Evolutionary conservation across 208 protist species (phyloP), one percentile per base, ranked within the genome.

Genomic region (Leishmania guyanensis): DNA sequence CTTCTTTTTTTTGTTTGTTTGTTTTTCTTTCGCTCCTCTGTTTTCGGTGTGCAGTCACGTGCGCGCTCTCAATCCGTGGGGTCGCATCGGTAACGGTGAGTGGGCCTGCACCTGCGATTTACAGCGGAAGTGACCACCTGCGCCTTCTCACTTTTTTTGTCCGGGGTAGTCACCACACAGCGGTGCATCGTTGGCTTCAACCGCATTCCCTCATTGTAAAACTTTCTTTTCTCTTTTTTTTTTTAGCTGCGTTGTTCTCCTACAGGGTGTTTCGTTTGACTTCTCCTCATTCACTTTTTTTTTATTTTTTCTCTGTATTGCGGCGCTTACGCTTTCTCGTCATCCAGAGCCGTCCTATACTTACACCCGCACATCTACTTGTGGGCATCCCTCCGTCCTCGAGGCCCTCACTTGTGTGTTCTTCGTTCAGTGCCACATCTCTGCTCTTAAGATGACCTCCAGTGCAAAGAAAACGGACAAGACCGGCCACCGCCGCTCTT

Each of bases 401-500:
- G 43, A 54, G 26, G 29, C 1, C 69, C 46, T 33, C 69, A 36
- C 46, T 8, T 20, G 43, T 54, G 46, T 29, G 26, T 51, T 9
- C 22, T 50, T n/a, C 39, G 20, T 50, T 29, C 9, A 50, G 46
- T 16, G 66, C 9, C 5, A 50, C 39, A 43, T 12, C 66, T 48
- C 29, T 16, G n/a, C 9, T 14, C 17, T 43, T 39, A 26, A n/a
- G 39, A 82, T 85, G 78, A 43, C 74, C 22, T 86, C 78, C 54
- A 46, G 56, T 3, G 51, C 29, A 2, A 82, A 85, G 33, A 66
- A 79, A n/a, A 75, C 65, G 39, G 75, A 80, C 43, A 82, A 77
- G 74, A 5, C 77, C 36, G 54, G 77, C 53, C 82, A 82, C 77
- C 82, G 73, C 65, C 78, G 77, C 72, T 75, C 77, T n/a, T 82